Conservation (phyloP, 108 stramenopile genomes). For the Skeletonema marinoi region DNA sequence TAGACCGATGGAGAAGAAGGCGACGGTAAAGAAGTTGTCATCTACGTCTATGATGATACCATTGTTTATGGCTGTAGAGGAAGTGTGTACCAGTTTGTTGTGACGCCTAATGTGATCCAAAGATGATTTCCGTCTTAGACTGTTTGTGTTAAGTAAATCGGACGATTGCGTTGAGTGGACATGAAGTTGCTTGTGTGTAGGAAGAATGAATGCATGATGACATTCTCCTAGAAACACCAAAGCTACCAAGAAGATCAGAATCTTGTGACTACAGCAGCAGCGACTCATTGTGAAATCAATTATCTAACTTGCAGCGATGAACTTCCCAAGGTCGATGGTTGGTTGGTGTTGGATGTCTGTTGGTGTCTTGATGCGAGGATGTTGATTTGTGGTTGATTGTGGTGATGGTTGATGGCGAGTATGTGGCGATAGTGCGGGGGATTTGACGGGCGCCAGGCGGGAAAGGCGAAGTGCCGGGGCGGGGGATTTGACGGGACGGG, state of each 20-base stretch:
- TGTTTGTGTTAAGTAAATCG: background rate
- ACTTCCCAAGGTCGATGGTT: background rate
- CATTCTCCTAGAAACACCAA: background rate
- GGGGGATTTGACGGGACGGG: no score
- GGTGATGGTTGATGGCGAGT: background rate
- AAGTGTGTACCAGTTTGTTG: background rate
- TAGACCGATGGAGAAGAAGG: slow-evolving; percentile 48
- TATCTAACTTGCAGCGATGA: no score
- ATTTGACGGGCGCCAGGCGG: no score
- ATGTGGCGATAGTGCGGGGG: background rate
- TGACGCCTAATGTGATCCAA: background rate
- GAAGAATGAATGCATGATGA: background rate
- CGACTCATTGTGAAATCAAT: background rate
- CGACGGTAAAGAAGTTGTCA: slow-evolving; percentile 48
- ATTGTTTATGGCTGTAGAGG: slow-evolving; percentile 24
- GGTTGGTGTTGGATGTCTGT: no score
- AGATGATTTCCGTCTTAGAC: background rate
- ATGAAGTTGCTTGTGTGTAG: background rate
- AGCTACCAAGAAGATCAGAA: background rate
- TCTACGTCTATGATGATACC: slow-evolving; percentile 46
- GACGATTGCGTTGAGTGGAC: background rate
- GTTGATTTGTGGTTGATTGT: background rate
- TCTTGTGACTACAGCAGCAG: background rate
- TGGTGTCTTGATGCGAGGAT: no score
- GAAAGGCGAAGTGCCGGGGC: no score